Conservation (phyloP, 768 basidiomycete species). For the Tephrocybe rancida region DNA sequence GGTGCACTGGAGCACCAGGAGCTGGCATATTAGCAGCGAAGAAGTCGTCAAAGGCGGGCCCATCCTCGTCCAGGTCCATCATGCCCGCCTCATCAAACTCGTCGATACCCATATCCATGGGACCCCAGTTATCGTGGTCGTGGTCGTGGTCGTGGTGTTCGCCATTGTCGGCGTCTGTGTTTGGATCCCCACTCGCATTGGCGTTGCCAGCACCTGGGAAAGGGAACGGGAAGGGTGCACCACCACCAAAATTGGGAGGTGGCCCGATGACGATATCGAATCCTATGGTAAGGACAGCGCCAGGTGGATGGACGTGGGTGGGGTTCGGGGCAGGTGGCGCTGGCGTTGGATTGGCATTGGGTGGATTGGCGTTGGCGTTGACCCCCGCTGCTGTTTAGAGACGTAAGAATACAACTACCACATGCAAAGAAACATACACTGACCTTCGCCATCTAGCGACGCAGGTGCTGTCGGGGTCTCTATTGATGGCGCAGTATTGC, state of each 20-base stretch:
- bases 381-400: neutral
- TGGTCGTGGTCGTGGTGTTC: too few species aligned
- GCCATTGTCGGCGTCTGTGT: too few species aligned
- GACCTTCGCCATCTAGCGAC: neutral
- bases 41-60: too few species aligned
- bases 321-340: neutral
- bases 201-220: too few species aligned
- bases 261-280: constrained; percentile 10
- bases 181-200: too few species aligned
- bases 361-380: neutral
- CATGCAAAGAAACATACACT: neutral
- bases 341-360: neutral
- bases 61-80: too few species aligned
- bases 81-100: too few species aligned
- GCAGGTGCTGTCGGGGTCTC: neutral
- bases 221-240: neutral
- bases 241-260: neutral
- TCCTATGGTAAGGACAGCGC: constrained; percentile 2
- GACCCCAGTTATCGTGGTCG: too few species aligned
- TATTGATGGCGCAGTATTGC: too few species aligned
- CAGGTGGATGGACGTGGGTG: neutral
- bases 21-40: too few species aligned
- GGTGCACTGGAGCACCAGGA: too few species aligned
- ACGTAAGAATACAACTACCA: neutral
- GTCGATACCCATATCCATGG: too few species aligned